Percentiles rank a stretch among this genome's conserved stretches.
phyloP scores from a whole-genome alignment of 1,284 basidiomycete genomes.

The Lentinus polychrous region DNA sequence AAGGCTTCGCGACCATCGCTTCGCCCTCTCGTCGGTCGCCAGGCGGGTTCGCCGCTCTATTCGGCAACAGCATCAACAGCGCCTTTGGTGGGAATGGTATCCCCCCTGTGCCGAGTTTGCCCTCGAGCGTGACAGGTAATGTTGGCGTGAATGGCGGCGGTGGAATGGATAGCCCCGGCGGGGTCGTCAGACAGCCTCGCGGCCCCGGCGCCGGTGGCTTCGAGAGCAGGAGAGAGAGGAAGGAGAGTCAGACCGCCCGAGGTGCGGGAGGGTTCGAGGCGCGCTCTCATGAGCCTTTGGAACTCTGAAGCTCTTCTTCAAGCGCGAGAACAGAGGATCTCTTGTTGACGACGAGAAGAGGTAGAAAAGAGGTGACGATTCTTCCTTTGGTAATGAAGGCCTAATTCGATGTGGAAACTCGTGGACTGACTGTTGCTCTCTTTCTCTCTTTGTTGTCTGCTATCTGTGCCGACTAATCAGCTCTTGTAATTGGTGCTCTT shows the following conservation, averaged over 20 bases:
- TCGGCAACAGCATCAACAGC: constrained; percentile 35
- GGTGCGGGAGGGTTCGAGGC: constrained; percentile 54
- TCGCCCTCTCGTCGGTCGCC: constrained; percentile 71
- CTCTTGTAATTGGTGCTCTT: constrained; percentile 8
- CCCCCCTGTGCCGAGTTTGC: constrained; percentile 74
- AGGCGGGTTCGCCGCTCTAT: constrained; percentile 63
- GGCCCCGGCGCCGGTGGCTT: constrained; percentile 72
- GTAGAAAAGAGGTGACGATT: background rate
- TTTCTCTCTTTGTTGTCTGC: constrained; percentile 7
- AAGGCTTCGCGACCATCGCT: constrained; percentile 84
- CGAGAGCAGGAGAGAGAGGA: constrained; percentile 56
- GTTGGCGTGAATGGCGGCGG: constrained; percentile 32
- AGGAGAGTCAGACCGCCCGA: constrained; percentile 50
- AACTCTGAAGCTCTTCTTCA: constrained; percentile 41
- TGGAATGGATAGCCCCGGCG: constrained; percentile 36
- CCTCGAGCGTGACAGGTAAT: constrained; percentile 42
- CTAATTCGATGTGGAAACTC: background rate
- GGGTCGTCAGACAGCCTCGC: constrained; percentile 74
- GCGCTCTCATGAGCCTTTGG: constrained; percentile 76
- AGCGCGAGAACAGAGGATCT: background rate
- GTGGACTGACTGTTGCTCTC: background rate
- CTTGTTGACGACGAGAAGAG: background rate
- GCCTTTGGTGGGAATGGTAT: constrained; percentile 40
- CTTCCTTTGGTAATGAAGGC: background rate
- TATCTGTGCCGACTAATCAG: constrained; percentile 6